Conservation (phyloP, 208 protist species). For the Trypanosoma caninum region DNA sequence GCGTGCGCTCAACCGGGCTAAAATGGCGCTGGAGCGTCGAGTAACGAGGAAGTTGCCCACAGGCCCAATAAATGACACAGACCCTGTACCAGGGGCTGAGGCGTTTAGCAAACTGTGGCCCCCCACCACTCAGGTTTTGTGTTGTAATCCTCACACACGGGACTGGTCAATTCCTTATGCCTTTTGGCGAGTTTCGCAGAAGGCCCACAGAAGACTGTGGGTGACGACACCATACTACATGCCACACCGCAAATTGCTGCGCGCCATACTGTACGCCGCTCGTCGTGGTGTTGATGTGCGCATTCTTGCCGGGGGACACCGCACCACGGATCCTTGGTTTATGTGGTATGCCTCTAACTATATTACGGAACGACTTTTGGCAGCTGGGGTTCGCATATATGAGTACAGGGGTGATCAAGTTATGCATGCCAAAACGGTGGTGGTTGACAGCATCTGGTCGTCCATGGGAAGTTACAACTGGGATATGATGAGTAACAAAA, state of each 20-base stretch:
- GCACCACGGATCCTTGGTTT: constrained; percentile 88
- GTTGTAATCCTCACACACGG: constrained; percentile 80
- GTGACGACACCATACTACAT: constrained; percentile 93
- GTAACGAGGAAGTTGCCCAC: constrained; percentile 16
- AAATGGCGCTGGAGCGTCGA: constrained; percentile 1
- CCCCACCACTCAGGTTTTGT: constrained; percentile 74
- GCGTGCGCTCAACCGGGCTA: constrained; percentile 18
- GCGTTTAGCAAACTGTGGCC: constrained; percentile 40
- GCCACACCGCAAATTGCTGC: constrained; percentile 76
- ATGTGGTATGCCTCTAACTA: constrained; percentile 91
- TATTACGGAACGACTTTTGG: constrained; percentile 75
- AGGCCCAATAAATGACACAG: constrained; percentile 46
- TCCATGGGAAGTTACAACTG: constrained; percentile 92
- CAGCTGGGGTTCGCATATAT: constrained; percentile 81
- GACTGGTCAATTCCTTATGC: constrained; percentile 90
- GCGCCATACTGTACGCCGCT: constrained; percentile 71
- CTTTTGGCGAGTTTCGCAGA: constrained; percentile 79
- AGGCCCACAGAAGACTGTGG: constrained; percentile 81
- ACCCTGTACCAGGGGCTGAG: constrained; percentile 71
- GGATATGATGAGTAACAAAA: constrained; percentile 92
- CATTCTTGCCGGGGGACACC: constrained; percentile 76
- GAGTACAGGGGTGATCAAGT: constrained; percentile 85
- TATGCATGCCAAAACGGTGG: constrained; percentile 92
- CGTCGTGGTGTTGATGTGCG: constrained; percentile 87
- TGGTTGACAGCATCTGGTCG: constrained; percentile 90